Percentiles rank a stretch among this genome's conserved stretches.
These are phyloP conservation scores for Escallonia rubra DNA, from an alignment of 129 eudicot genomes.

Conservation along the genomic window DNA sequence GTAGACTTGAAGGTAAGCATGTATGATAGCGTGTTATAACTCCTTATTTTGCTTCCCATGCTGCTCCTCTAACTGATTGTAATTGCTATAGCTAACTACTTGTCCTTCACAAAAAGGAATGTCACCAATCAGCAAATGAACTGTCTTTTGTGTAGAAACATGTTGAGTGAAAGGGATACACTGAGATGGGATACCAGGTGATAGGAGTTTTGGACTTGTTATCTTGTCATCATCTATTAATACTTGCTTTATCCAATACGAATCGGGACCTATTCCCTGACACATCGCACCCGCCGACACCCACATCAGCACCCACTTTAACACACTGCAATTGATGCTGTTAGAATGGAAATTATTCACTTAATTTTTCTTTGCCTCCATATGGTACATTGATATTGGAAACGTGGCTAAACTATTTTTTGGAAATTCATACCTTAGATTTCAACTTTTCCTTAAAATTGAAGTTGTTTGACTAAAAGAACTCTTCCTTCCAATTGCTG, in stretches of 20 bases:
- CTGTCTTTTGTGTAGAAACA: background rate
- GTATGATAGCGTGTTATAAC: background rate
- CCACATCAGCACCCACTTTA: too few relatives aligned
- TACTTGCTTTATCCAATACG: background rate
- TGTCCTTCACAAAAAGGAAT: background rate
- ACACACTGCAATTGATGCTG: too few relatives aligned
- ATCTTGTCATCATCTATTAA: background rate
- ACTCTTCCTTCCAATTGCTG: background rate
- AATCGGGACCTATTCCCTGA: background rate
- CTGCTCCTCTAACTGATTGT: background rate
- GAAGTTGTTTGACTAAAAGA: too few relatives aligned
- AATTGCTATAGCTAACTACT: background rate
- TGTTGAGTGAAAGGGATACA: too few relatives aligned
- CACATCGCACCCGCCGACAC: too few relatives aligned
- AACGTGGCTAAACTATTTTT: too few relatives aligned
- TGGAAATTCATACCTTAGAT: too few relatives aligned
- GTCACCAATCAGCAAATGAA: background rate
- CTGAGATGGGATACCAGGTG: too few relatives aligned
- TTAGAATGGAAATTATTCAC: too few relatives aligned
- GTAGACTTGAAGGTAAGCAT: slow-evolving; percentile 71
- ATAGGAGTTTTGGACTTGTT: background rate
- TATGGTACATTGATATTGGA: too few relatives aligned
- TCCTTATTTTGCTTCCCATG: background rate
- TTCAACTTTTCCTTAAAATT: too few relatives aligned
- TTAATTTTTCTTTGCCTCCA: too few relatives aligned